Base-by-base conservation (phyloP, 1,284 basidiomycete genomes). In the Puccinia hordei region DNA sequence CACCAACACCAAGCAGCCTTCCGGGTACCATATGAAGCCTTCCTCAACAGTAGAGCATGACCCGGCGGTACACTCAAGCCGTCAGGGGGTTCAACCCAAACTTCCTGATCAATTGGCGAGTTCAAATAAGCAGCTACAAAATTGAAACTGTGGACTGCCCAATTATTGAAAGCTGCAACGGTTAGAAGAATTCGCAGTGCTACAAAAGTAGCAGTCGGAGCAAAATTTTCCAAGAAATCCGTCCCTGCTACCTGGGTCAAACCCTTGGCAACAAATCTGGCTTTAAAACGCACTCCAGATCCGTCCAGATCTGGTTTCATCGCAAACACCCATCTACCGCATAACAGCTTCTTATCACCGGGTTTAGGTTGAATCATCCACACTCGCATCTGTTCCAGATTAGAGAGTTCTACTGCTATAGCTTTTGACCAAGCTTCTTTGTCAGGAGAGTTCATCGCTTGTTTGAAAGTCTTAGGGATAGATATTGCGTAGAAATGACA, bases 101-200 rank as follows among this genome's bases (percentile, higher is more conserved):
- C 57, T 13, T 61, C 44, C 17, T 75, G 57, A 27, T 61, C 44
- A 51, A 65, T 75, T 35, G 59, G 73, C 12, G 57, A 49, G 59
- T 75, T 75, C 2, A 75, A 38, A 19, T 75, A 75, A 1, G 73
- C 73, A 1, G 41, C 73, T n/a, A 73, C 51, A 55, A 57, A 55
- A 30, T 73, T n/a, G 57, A 57, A 55, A 57, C 15, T 35, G 5
- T 24, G 41, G 30, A 72, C 46, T 33, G 27, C 44, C 69, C 69
- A 72, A 13, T 24, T 19, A 35, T 24, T 10, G 4, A 15, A 3
- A 12, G n/a, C 69, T 15, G 46, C 44, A n/a, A 72, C 22, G 12
- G 69, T 27, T 24, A 72, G 30, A 33, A 72, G 44, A 2, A 72
- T 12, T 15, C 46, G 2, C 3, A 72, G 44, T 3, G 69, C 51